These are phyloP conservation scores for Tetrastigma voinierianum DNA, from an alignment of 164 flowering plant species.

Conservation along the genomic window DNA sequence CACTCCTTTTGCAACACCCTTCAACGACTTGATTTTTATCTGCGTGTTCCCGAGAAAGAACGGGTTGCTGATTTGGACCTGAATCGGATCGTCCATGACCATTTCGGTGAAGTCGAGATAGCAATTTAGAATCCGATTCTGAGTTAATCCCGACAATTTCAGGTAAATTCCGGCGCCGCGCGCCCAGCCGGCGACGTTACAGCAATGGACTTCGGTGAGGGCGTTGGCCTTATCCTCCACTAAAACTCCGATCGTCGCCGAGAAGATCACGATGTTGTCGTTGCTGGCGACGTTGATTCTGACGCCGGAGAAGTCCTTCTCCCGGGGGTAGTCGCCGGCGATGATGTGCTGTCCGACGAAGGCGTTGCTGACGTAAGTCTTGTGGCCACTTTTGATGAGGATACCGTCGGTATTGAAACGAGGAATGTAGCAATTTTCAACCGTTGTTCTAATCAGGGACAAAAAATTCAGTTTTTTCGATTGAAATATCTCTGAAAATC, in stretches of 20 bases:
- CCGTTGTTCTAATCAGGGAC: slow-evolving; percentile 14
- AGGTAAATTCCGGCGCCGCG: slow-evolving; percentile 21
- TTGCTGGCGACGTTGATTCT: slow-evolving; percentile 20
- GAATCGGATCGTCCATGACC: slow-evolving; percentile 24
- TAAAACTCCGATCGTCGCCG: slow-evolving; percentile 19
- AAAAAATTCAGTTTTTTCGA: slow-evolving; percentile 19
- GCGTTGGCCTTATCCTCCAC: slow-evolving; percentile 19
- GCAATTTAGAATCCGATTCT: slow-evolving; percentile 18
- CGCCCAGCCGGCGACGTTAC: slow-evolving; percentile 18
- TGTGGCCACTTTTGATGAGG: slow-evolving; percentile 16
- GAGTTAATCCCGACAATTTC: slow-evolving; percentile 17
- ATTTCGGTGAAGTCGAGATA: slow-evolving; percentile 25
- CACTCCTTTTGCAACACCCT: slow-evolving; percentile 3
- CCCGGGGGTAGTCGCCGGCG: slow-evolving; percentile 17
- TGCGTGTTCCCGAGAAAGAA: slow-evolving; percentile 22
- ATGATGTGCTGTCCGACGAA: slow-evolving; percentile 25
- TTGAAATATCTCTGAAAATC: too few relatives aligned
- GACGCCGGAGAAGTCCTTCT: slow-evolving; percentile 19
- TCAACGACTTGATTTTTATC: slow-evolving; percentile 9
- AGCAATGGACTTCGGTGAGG: slow-evolving; percentile 23
- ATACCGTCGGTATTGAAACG: slow-evolving; percentile 7
- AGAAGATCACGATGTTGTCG: slow-evolving; percentile 18
- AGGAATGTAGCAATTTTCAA: slow-evolving; percentile 24
- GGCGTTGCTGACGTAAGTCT: slow-evolving; percentile 15
- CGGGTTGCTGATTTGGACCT: slow-evolving; percentile 16